Evolutionary conservation across 306 rosid genomes (phyloP).

Genomic region (Erythrophleum fordii): DNA sequence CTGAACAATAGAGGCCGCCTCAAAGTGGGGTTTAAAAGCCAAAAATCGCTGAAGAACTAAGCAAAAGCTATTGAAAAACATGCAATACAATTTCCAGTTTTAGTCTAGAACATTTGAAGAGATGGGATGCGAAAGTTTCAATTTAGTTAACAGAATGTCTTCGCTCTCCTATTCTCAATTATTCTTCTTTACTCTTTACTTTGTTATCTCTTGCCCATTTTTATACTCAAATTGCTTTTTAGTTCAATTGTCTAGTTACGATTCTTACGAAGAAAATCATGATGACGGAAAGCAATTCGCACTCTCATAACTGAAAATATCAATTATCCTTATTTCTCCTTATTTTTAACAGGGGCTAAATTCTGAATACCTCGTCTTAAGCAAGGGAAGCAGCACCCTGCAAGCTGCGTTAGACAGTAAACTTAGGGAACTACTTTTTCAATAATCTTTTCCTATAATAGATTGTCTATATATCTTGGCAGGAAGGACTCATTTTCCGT

Average conservation of each 20-base stretch:
- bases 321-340: background rate
- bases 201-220: background rate
- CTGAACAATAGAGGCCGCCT: conserved; percentile 50
- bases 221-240: background rate
- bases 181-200: background rate
- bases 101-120: conserved; percentile 69
- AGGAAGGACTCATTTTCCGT: background rate
- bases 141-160: conserved; percentile 2
- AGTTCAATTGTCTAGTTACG: background rate
- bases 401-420: background rate
- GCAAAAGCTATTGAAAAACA: background rate
- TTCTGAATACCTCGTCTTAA: background rate
- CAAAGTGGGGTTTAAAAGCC: conserved; percentile 48
- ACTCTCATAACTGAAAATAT: background rate
- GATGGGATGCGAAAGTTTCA: conserved; percentile 37
- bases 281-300: background rate
- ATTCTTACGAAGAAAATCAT: background rate
- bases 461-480: background rate
- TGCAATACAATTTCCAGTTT: background rate
- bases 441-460: background rate
- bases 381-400: background rate
- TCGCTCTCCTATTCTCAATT: background rate
- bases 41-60: conserved; percentile 39
- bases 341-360: background rate
- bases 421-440: too few relatives aligned